A percentile compares a stretch with the other conserved stretches of the same genome.
phyloP scores from a whole-genome alignment of 1,139 yeast species.

The Ogataea hybrid region DNA sequence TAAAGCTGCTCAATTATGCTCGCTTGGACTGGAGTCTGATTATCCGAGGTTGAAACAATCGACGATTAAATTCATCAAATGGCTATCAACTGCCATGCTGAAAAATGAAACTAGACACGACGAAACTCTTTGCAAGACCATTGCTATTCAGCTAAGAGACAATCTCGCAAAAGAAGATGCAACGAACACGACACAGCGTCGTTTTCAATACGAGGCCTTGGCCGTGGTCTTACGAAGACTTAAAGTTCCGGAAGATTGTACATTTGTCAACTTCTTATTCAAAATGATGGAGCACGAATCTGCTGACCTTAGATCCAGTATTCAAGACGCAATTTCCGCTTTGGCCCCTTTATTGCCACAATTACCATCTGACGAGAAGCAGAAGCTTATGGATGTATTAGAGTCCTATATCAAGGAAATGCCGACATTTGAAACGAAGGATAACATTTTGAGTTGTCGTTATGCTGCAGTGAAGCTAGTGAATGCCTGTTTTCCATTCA shows the following conservation, averaged over 20 bases:
- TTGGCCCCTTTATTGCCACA: slow-evolving; percentile 49
- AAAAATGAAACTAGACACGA: slow-evolving; percentile 25
- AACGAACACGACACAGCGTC: slow-evolving; percentile 44
- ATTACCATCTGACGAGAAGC: slow-evolving; percentile 40
- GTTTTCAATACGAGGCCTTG: slow-evolving; percentile 72
- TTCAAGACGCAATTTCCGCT: slow-evolving; percentile 71
- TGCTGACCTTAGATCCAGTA: slow-evolving; percentile 59
- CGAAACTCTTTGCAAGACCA: slow-evolving; percentile 37
- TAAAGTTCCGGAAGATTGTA: slow-evolving; percentile 46
- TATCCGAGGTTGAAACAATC: slow-evolving; percentile 45
- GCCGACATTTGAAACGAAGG: slow-evolving; percentile 1
- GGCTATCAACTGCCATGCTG: slow-evolving; percentile 25
- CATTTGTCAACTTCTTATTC: slow-evolving; percentile 64
- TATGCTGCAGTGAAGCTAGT: slow-evolving; percentile 66
- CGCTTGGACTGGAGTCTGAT: slow-evolving; percentile 57
- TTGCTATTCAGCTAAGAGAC: slow-evolving; percentile 52
- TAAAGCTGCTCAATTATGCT: slow-evolving; percentile 42
- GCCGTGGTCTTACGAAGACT: slow-evolving; percentile 61
- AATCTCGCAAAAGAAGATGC: slow-evolving; percentile 43
- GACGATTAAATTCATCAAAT: slow-evolving; percentile 55
- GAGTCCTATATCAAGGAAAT: slow-evolving; percentile 34
- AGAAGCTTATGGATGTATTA: slow-evolving; percentile 44
- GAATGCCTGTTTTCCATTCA: slow-evolving; percentile 64
- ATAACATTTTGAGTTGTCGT: slow-evolving; percentile 38
- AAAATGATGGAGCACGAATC: slow-evolving; percentile 69